Evolutionary conservation across 345 rosid species (phyloP).

Genomic region (rapeseed (Brassica napus)): DNA sequence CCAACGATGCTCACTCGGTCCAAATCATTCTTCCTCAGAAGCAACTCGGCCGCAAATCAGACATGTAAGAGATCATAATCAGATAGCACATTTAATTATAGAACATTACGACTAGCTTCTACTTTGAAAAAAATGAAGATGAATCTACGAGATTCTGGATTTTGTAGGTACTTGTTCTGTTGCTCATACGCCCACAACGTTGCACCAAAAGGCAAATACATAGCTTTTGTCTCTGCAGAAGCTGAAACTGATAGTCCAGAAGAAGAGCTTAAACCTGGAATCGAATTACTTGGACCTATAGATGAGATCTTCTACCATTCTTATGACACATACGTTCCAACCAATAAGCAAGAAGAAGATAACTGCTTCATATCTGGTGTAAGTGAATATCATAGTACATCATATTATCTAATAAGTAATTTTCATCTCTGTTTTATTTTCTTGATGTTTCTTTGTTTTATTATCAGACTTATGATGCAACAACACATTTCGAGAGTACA

Average conservation of each 20-base stretch:
- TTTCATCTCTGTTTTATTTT: background rate
- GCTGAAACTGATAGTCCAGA: conserved; percentile 90
- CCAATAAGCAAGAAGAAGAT: conserved; percentile 72
- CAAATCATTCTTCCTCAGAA: conserved; percentile 96
- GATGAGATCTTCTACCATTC: conserved; percentile 89
- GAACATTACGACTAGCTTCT: background rate
- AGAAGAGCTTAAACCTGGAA: conserved; percentile 79
- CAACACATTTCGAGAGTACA: conserved; percentile 88
- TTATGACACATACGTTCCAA: conserved; percentile 76
- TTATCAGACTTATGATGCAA: conserved; percentile 73
- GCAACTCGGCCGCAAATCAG: conserved; percentile 93
- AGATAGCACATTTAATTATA: background rate
- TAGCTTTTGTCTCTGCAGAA: conserved; percentile 93
- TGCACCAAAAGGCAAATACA: conserved; percentile 92
- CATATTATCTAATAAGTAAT: background rate
- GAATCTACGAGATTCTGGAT: background rate
- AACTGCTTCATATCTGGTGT: conserved; percentile 89
- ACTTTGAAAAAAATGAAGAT: background rate
- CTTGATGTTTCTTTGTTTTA: background rate
- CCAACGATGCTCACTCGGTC: conserved; percentile 85
- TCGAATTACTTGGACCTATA: conserved; percentile 77
- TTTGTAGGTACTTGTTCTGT: conserved; percentile 66
- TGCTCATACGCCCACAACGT: conserved; percentile 94
- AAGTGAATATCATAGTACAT: conserved; percentile 37
- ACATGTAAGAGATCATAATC: conserved; percentile 52